These are phyloP conservation scores for Termitomyces sp. DNA, from an alignment of 768 basidiomycete species.

Conservation along the genomic window DNA sequence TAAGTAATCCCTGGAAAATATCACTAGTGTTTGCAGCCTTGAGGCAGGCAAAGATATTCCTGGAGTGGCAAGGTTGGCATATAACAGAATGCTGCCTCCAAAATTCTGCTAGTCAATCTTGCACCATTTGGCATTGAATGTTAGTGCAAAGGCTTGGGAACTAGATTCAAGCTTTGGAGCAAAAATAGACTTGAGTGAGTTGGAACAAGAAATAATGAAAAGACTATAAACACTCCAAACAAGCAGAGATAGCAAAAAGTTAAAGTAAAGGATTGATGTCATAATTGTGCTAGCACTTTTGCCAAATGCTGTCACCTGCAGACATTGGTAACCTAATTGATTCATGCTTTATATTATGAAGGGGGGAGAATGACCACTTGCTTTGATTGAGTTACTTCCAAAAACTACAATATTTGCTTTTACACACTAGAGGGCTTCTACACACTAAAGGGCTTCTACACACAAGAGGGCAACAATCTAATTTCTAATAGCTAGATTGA, in stretches of 20 bases:
- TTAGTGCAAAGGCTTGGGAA: slow-evolving; percentile 24
- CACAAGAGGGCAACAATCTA: slow-evolving; percentile 31
- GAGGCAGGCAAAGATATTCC: slow-evolving; percentile 26
- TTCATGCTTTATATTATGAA: not conserved
- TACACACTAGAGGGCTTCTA: no score
- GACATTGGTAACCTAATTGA: no score
- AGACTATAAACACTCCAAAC: slow-evolving; percentile 24
- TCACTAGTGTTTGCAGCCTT: slow-evolving; percentile 21
- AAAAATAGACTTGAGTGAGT: not conserved
- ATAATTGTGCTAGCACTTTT: not conserved
- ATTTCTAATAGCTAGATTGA: slow-evolving; percentile 37
- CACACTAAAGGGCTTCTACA: no score
- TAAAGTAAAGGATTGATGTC: not conserved
- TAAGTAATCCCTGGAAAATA: slow-evolving; percentile 21
- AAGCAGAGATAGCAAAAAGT: not conserved
- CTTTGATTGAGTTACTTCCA: slow-evolving; percentile 49
- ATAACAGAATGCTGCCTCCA: slow-evolving; percentile 22
- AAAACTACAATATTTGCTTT: slow-evolving; percentile 48
- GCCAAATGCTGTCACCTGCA: slow-evolving; percentile 40
- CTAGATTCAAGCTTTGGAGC: slow-evolving; percentile 36
- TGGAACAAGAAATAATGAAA: not conserved
- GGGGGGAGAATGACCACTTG: slow-evolving; percentile 4
- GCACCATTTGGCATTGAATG: slow-evolving; percentile 21
- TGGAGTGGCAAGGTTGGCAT: slow-evolving; percentile 19
- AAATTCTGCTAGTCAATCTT: slow-evolving; percentile 24